Conservation (phyloP, 78 protist species). For the Cavenderia fasciculata region DNA sequence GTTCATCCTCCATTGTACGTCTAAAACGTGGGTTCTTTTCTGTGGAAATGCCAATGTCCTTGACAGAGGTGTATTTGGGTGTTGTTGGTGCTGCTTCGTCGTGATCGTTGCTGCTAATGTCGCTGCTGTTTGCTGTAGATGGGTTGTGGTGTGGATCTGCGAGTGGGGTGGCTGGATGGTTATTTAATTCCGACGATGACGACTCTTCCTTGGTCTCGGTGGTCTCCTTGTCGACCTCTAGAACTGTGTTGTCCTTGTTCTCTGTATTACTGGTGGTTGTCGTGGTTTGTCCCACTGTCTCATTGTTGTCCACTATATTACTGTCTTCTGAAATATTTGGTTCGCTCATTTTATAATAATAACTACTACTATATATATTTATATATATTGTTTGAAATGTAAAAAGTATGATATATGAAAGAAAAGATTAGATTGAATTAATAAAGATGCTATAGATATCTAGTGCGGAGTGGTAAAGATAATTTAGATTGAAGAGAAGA, state of each 20-base stretch:
- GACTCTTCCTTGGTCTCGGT: not conserved
- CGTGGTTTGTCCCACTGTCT: constrained; percentile 19
- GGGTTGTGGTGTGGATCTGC: not conserved
- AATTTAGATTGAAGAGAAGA: not conserved
- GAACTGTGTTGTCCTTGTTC: constrained; percentile 1
- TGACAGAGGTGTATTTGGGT: constrained; percentile 60
- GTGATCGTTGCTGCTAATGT: not conserved
- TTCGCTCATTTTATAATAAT: not conserved
- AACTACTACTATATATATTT: not conserved
- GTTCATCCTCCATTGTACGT: constrained; percentile 83
- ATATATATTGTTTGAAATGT: not conserved
- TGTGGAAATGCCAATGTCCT: constrained; percentile 47
- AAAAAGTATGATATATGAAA: not conserved
- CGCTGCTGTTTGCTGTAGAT: not conserved
- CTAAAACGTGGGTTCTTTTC: constrained; percentile 79
- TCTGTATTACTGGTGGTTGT: constrained; percentile 12
- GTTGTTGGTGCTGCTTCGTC: constrained; percentile 3
- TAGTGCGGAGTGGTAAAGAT: no score
- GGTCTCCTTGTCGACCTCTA: not conserved
- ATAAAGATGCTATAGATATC: no score
- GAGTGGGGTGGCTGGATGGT: constrained; percentile 60
- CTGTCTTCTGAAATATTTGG: not conserved
- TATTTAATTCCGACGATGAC: not conserved
- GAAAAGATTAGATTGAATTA: no score
- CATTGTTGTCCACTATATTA: not conserved